Percentiles rank a stretch among this genome's conserved stretches.
phyloP scores from a whole-genome alignment of 441 rosid species.

The Arabidopsis lyrata region DNA sequence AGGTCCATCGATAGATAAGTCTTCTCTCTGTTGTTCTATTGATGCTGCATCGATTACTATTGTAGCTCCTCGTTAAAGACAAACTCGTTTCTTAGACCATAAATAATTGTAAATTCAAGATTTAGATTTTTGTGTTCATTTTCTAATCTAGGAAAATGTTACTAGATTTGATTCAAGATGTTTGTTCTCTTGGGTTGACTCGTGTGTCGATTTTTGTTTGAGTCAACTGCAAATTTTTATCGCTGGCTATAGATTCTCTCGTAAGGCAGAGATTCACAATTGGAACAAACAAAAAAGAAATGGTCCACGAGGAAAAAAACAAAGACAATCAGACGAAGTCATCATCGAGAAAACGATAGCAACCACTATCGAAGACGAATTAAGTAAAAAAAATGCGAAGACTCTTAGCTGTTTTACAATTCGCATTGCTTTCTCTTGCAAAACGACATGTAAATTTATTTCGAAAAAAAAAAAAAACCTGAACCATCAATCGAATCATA shows the following conservation, averaged over 20 bases:
- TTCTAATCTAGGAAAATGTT: slow-evolving; percentile 28
- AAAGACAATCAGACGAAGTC: background rate
- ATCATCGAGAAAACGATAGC: slow-evolving; percentile 1
- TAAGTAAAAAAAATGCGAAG: background rate
- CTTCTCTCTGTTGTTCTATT: slow-evolving; percentile 36
- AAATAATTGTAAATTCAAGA: background rate
- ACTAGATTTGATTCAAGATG: slow-evolving; percentile 32
- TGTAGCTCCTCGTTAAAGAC: slow-evolving; percentile 46
- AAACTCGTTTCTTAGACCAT: background rate
- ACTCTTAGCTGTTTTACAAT: slow-evolving; percentile 3
- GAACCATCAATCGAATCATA: no score
- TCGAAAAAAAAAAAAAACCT: no score
- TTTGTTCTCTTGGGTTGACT: slow-evolving; percentile 18
- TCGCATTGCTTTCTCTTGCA: no score
- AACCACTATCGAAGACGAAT: slow-evolving; percentile 1
- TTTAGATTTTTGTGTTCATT: slow-evolving; percentile 31
- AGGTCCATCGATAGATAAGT: background rate
- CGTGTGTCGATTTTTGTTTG: background rate
- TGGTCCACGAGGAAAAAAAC: background rate
- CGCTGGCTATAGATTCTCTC: background rate
- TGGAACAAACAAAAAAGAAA: background rate
- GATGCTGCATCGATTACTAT: slow-evolving; percentile 49
- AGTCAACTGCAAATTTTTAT: slow-evolving; percentile 1
- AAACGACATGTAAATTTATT: no score
- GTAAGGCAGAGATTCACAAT: background rate